A percentile compares a stretch with the other conserved stretches of the same genome.
Evolutionary conservation across 257 asterid genomes (phyloP).

Genomic region (Mitragyna speciosa): DNA sequence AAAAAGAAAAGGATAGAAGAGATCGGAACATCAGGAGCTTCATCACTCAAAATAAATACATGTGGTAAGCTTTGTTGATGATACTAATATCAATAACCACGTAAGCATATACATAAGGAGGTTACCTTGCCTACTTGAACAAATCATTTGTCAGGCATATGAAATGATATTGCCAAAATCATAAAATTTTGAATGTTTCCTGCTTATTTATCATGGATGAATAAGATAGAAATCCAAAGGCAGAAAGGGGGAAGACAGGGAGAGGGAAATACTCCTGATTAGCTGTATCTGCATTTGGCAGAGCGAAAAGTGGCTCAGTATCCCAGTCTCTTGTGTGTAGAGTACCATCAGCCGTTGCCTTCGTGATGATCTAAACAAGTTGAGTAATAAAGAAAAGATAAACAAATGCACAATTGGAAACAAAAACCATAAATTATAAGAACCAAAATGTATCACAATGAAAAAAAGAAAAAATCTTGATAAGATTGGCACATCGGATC

Average conservation of each 20-base stretch:
- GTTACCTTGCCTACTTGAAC: neutral
- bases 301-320: constrained; percentile 77
- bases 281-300: constrained; percentile 54
- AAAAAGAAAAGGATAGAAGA: constrained; percentile 6
- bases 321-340: constrained; percentile 86
- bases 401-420: neutral
- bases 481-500: neutral
- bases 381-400: constrained; percentile 5
- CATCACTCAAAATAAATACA: neutral
- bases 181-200: neutral
- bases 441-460: neutral
- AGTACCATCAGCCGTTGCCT: constrained; percentile 84
- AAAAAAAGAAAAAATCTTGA: neutral
- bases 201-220: neutral
- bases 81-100: neutral
- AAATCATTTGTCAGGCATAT: neutral
- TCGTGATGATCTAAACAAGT: constrained; percentile 65
- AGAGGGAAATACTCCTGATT: constrained; percentile 48
- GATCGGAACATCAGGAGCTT: neutral
- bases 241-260: neutral
- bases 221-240: neutral
- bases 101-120: neutral
- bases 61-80: neutral
- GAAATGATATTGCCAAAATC: neutral
- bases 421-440: neutral